Evolutionary conservation across 495 filamentous ascomycete species (phyloP), one percentile per base, ranked within the genome.

Genomic region (Lasiosphaeria ovina): DNA sequence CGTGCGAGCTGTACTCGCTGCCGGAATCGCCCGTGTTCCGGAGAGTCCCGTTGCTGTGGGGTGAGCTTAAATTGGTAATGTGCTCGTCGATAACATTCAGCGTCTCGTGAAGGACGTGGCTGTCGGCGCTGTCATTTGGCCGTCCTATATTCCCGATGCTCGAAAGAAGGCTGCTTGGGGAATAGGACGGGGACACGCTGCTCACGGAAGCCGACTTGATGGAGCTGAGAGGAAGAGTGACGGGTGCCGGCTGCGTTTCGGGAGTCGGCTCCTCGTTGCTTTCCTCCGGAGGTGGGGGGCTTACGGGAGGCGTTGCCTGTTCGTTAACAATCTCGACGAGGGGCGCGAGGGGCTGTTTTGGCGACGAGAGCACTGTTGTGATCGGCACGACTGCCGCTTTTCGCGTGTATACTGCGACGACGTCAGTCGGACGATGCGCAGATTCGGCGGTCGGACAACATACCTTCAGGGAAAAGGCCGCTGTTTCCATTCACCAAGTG

Each of bases 51-150:
- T 77, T 80, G 61, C 74, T 69, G 44, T 86, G 83, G 49, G 91
- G 84, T 6, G 87, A 91, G 69, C 87, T 87, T 58, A 99, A 87
- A 69, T 97, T 91, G 32, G 92, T 97, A 51, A 99, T 98, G 70
- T 97, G 95, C 73, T 99, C 95, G 67, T 99, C 85, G 67, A 99
- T 99, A 36, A 98, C 95, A 66, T 91, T 96, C 59, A 99, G 74
- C 0, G 95, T 98, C 69, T 99, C 93, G 69, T 96, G 92, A 80
- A 99, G 90, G 33, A 98, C 93, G 3, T 92, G 90, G 68, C 90
- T 93, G 58, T 79, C 80, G 68, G 76, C 76, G 58, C 72, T 79
- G n/a, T 60, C 54, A 70, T 70, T 72, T 34, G 72, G 62, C 6
- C 73, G 74, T 36, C 62, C 56, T 24, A 64, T 55, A 59, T 52